A percentile compares a stretch with the other conserved stretches of the same genome.
Evolutionary conservation across 108 stramenopile species (phyloP).

Genomic region (Hondaea fermentalgiana): DNA sequence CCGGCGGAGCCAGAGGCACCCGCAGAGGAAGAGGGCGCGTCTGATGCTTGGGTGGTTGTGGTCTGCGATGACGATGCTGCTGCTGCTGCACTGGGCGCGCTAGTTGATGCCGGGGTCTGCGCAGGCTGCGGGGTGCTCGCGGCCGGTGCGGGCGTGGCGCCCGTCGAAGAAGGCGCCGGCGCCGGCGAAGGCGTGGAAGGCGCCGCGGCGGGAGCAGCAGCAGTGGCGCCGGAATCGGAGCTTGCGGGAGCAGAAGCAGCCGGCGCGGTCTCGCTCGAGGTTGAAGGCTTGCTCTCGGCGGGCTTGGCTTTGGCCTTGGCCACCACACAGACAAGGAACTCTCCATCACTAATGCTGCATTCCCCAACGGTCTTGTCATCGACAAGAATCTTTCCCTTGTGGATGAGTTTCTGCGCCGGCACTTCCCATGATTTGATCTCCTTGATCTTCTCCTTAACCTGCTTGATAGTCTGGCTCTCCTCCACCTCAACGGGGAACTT

Average conservation of each 20-base stretch:
- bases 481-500: conserved; percentile 45
- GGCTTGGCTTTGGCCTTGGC: conserved; percentile 57
- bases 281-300: background rate
- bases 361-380: conserved; percentile 69
- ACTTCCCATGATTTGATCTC: conserved; percentile 37
- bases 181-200: conserved; percentile 46
- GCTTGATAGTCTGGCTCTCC: conserved; percentile 13
- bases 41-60: conserved; percentile 27
- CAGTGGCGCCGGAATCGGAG: background rate
- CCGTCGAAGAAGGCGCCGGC: conserved; percentile 38
- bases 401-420: conserved; percentile 70
- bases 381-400: conserved; percentile 88
- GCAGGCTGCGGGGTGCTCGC: conserved; percentile 8
- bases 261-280: background rate
- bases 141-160: background rate
- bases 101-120: background rate
- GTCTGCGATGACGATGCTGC: conserved; percentile 29
- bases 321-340: conserved; percentile 93
- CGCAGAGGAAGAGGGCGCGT: background rate
- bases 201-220: conserved; percentile 41
- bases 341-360: conserved; percentile 70
- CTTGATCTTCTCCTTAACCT: background rate
- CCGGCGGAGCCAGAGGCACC: background rate
- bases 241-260: background rate
- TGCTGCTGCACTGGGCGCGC: background rate